A percentile compares a stretch with the other conserved stretches of the same genome.
phyloP scores from a whole-genome alignment of 305 asterid genomes.

The Rubia balearica region DNA sequence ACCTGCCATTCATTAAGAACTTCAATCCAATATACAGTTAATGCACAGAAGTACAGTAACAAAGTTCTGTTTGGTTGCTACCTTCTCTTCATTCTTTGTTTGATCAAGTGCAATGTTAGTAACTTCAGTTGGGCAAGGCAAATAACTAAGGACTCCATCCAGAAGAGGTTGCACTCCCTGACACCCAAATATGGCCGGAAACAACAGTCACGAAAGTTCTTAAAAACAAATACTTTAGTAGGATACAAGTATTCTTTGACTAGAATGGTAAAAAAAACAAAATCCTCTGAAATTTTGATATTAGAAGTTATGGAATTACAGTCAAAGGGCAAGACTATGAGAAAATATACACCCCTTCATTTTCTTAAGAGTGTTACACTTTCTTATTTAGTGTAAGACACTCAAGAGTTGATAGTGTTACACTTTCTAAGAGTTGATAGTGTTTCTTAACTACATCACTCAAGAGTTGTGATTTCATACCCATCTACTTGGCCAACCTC shows the following conservation, averaged over 20 bases:
- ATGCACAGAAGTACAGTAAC: constrained; percentile 4
- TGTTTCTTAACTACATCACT: too few species aligned
- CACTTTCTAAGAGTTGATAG: too few species aligned
- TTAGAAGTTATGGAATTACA: too few species aligned
- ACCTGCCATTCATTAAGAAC: constrained; percentile 42
- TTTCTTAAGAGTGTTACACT: neutral
- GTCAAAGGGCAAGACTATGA: neutral
- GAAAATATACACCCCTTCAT: neutral
- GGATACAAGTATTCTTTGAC: neutral
- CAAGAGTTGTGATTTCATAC: too few species aligned
- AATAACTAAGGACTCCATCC: constrained; percentile 86
- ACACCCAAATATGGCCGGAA: constrained; percentile 22
- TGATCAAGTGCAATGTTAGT: constrained; percentile 86
- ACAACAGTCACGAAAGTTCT: constrained; percentile 12
- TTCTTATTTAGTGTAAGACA: too few species aligned
- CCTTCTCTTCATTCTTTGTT: constrained; percentile 89
- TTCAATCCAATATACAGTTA: neutral
- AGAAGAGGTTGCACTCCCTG: constrained; percentile 97
- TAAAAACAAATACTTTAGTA: neutral
- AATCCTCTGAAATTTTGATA: neutral
- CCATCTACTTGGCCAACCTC: too few species aligned
- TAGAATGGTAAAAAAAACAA: neutral
- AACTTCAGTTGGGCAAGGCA: constrained; percentile 90
- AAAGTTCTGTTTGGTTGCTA: constrained; percentile 20
- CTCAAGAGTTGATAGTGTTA: too few species aligned